Conservation (phyloP, 345 rosid species). For the Eutrema heterophyllum region DNA sequence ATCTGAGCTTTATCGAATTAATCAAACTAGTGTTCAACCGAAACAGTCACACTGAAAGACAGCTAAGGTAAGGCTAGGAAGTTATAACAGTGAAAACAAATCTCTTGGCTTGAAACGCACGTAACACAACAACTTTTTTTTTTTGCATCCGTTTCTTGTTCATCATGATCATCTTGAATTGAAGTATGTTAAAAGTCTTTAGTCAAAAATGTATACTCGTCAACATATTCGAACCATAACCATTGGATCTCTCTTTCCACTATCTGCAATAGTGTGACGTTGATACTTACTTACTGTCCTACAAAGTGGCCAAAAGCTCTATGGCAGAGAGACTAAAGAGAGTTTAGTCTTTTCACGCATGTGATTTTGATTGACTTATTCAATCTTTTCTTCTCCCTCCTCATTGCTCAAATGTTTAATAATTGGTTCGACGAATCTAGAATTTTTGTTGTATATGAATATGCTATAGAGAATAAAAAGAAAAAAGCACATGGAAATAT, state of each 20-base stretch:
- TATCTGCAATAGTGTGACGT: conserved; percentile 22
- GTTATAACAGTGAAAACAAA: too few relatives aligned
- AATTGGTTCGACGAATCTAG: conserved; percentile 30
- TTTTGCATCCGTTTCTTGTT: too few relatives aligned
- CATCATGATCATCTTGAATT: background rate
- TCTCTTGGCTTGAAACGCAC: too few relatives aligned
- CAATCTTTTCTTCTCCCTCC: background rate
- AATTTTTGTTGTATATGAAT: background rate
- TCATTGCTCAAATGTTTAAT: conserved; percentile 24
- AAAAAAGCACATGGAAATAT: conserved; percentile 22
- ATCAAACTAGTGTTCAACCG: too few relatives aligned
- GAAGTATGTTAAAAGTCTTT: conserved; percentile 19
- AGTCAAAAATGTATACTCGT: conserved; percentile 14
- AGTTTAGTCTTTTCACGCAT: conserved; percentile 58
- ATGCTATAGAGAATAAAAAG: conserved; percentile 15
- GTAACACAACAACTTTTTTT: too few relatives aligned
- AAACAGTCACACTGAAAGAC: too few relatives aligned
- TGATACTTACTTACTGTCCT: conserved; percentile 28
- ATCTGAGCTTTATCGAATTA: too few relatives aligned
- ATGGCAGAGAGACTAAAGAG: conserved; percentile 22
- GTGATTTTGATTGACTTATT: conserved; percentile 25
- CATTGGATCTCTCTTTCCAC: conserved; percentile 8
- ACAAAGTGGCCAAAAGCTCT: conserved; percentile 25
- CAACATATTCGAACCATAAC: conserved; percentile 15
- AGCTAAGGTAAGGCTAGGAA: too few relatives aligned